These are phyloP conservation scores for Hypoxylon sp. DNA, from an alignment of 2,329 filamentous ascomycete species.

Conservation along the genomic window DNA sequence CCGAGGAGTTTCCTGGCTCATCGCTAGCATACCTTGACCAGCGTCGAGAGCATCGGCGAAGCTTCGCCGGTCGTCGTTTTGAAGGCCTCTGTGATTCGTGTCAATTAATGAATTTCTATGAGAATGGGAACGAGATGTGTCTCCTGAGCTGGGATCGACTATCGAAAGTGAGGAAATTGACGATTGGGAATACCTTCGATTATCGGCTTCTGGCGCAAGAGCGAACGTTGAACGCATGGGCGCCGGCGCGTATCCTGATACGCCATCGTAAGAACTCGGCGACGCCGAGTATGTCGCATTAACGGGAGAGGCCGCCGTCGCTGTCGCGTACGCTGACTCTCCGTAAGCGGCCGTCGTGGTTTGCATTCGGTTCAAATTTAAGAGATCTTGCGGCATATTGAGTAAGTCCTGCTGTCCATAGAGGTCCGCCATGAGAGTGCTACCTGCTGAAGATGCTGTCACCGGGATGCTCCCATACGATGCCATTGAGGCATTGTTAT, in stretches of 20 bases:
- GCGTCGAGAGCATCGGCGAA: conserved; percentile 94
- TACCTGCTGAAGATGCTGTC: conserved; percentile 81
- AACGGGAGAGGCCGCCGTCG: conserved; percentile 77
- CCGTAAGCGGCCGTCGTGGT: conserved; percentile 76
- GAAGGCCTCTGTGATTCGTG: conserved; percentile 71
- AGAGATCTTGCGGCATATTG: conserved; percentile 80
- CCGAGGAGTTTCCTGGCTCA: conserved; percentile 94
- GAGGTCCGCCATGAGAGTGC: conserved; percentile 72
- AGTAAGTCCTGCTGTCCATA: conserved; percentile 77
- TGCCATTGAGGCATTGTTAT: conserved; percentile 73
- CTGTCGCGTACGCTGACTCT: conserved; percentile 77
- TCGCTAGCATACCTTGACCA: conserved; percentile 92
- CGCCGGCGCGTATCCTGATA: conserved; percentile 78
- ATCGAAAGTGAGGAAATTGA: conserved; percentile 75
- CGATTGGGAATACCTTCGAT: conserved; percentile 84
- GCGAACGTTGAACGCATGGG: conserved; percentile 72
- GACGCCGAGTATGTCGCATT: conserved; percentile 76
- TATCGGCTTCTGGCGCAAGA: conserved; percentile 70
- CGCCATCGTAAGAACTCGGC: conserved; percentile 79
- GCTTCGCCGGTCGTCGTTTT: conserved; percentile 74
- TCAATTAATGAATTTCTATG: conserved; percentile 76
- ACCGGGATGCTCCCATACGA: conserved; percentile 81
- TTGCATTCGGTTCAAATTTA: conserved; percentile 76
- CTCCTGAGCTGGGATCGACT: conserved; percentile 60
- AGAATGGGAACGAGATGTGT: conserved; percentile 62